Conservation (phyloP, 179 eudicot species). For the Silene vulgaris region DNA sequence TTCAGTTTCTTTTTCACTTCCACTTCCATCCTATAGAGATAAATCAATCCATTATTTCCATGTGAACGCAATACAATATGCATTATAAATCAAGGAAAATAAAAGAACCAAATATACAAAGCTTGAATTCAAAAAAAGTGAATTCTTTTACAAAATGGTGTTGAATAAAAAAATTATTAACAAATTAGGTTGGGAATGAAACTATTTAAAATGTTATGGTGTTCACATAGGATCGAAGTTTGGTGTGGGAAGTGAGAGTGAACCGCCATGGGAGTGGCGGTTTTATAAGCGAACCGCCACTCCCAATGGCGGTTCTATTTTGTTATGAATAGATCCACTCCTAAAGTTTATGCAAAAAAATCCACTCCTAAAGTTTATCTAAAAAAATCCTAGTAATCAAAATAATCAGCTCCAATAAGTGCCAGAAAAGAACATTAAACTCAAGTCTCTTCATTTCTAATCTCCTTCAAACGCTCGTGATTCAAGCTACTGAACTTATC, state of each 20-base stretch:
- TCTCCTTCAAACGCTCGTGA: background rate
- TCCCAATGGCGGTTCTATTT: no score
- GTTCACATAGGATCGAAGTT: no score
- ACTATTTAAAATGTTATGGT: no score
- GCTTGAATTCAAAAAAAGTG: background rate
- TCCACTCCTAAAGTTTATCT: background rate
- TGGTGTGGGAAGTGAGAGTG: no score
- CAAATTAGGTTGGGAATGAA: no score
- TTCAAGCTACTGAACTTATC: background rate
- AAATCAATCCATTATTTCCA: constrained; percentile 12
- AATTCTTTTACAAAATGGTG: no score
- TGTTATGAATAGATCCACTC: background rate
- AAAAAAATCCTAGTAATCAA: background rate
- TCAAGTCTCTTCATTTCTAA: background rate
- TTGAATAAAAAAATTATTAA: no score
- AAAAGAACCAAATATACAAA: background rate
- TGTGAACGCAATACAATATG: background rate
- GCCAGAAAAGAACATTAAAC: background rate
- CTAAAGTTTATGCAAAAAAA: background rate
- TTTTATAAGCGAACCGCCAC: no score
- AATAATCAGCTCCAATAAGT: background rate
- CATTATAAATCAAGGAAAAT: background rate
- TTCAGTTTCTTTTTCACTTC: constrained; percentile 62
- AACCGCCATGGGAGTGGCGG: no score
- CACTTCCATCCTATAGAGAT: constrained; percentile 63